Base-by-base conservation (phyloP, 148 eudicot species). In the Polygonum aviculare region DNA sequence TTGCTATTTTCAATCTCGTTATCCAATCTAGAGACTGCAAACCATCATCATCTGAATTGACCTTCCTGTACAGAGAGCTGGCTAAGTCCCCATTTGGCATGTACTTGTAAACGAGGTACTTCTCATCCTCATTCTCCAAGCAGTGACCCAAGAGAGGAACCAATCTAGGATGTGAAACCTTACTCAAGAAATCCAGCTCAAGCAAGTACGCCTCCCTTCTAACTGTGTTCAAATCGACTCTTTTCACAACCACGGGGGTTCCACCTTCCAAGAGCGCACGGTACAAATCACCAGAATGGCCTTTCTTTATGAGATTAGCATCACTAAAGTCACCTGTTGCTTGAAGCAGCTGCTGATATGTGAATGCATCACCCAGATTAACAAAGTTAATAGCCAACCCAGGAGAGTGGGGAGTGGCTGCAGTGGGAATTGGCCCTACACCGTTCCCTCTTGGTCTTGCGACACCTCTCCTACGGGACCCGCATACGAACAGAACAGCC, bases 11-110 rank as follows among this genome's bases (percentile, higher is more conserved):
- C 76, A 90, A 84, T 81, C 99, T 90, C 4, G 97, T 95, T 59
- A 95, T 95, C 99, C 99, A 95, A 86, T 95, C 99, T 72, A 95
- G 73, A 65, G 99, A 95, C 81, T 90, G 93, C 81, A 92, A 80
- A 83, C 82, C 79, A 12, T 88, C 93, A 74, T 87, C 90, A 18
- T 82, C 87, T 4, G 85, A 62, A 74, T 78, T 81, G 19, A 77
- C 77, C 83, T 89, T 92, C 82, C 86, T 88, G 81, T 77, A 90
- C 88, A 95, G 83, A 39, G 96, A 89, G 80, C 90, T 90, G 22
- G 96, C 88, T 79, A 95, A 78, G 78, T 95, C 99, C 48, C 86
- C 82, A 81, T 95, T 92, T 31, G 94, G 94, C 93, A 95, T 88
- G 76, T 86, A 83, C 79, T 89, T 92, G 81, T 95, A 95, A 73